Evolutionary conservation across 306 rosid genomes (phyloP), one percentile per base, ranked within the genome.

Genomic region (Trifolium fragiferum): DNA sequence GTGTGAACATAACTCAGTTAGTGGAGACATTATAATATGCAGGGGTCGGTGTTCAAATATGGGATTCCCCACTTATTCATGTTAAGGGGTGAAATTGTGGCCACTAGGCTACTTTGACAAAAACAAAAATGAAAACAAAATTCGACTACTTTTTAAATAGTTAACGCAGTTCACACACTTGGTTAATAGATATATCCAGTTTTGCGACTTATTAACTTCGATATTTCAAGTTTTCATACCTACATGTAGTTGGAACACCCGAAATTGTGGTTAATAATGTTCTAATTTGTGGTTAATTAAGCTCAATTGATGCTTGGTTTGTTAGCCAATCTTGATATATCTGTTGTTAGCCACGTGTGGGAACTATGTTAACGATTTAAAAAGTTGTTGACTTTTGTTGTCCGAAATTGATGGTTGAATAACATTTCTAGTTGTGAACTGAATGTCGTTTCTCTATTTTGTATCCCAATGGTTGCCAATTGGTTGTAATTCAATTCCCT

Each of bases 401-500:
- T 20, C 15, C 7, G 8, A 55, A 20, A 10, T 55, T 54, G 55
- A 54, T 2, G 4, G 3, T 54, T 27, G 10, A 54, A 54, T 54
- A 21, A 10, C 30, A 54, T 54, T 19, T 10, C 30, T 19, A 8
- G 49, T 69, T 64, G 19, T 44, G 51, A 61, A 50, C 6, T 44
- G 41, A 49, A 19, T 41, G 4, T 5, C 8, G 55, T 11, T 58
- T 49, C 7, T 53, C 15, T 16, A 5, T n/a, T 6, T 32, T 51
- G 3, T 3, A 9, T 21, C 33, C 47, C 50, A 10, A n/a, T 40
- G 15, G 13, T 46, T 81, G 78, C 53, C 6, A 46, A 68, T 74
- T 73, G 60, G 20, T 18, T 49, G 23, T 50, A 49, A 27, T 68
- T 68, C 43, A 30, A 27, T 68, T 70, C 13, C 33, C 19, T 19